phyloP scores from a whole-genome alignment of 352 stramenopile species.

The Blastocystis sp. region DNA sequence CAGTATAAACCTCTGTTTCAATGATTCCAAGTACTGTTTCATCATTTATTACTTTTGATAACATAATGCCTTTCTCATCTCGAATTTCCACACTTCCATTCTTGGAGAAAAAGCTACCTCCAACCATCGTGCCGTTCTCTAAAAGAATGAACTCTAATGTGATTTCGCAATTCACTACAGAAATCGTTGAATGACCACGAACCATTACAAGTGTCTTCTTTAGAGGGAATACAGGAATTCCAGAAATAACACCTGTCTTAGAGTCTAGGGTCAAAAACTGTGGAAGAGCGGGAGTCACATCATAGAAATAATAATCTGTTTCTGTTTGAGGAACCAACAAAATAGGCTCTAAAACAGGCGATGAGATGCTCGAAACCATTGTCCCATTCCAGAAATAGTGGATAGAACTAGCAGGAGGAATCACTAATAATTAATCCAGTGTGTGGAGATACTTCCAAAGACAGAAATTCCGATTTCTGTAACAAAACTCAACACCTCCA shows the following conservation, averaged over 20 bases:
- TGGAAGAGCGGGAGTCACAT: not conserved
- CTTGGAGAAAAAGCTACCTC: not conserved
- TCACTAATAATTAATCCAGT: not conserved
- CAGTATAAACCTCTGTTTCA: not conserved
- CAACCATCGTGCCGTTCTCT: not conserved
- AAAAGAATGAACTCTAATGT: not conserved
- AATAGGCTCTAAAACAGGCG: not conserved
- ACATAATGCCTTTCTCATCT: not conserved
- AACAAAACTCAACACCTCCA: not conserved
- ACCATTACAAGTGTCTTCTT: not conserved
- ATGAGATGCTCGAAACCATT: not conserved
- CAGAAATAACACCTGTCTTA: not conserved
- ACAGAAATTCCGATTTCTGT: not conserved
- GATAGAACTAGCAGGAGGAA: not conserved
- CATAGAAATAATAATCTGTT: conserved; percentile 16
- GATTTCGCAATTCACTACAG: not conserved
- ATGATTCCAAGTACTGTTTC: not conserved
- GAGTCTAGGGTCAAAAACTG: not conserved
- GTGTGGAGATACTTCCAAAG: not conserved
- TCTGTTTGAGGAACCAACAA: not conserved
- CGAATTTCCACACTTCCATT: not conserved
- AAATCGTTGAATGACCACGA: not conserved
- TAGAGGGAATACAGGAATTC: not conserved
- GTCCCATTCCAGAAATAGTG: conserved; percentile 7
- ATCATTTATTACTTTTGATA: not conserved